Conservation (phyloP, 2,329 filamentous ascomycete species). For the Diplocarpon rosae region DNA sequence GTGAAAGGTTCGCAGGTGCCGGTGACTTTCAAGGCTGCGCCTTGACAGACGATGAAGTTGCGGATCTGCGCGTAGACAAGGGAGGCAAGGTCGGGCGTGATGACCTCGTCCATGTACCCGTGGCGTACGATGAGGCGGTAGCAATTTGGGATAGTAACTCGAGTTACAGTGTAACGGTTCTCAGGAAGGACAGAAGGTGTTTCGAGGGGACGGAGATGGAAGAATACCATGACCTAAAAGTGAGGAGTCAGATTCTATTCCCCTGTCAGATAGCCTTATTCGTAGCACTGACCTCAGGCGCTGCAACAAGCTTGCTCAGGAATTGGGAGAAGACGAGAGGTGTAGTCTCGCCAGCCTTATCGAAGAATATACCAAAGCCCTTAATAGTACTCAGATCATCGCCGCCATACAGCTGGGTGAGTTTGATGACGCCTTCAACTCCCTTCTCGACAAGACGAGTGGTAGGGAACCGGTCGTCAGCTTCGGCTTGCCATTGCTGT, state of each 20-base stretch:
- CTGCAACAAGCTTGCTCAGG: constrained; percentile 56
- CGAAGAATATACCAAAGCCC: constrained; percentile 64
- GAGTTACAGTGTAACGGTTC: constrained; percentile 35
- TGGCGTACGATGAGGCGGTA: constrained; percentile 60
- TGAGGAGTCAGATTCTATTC: background rate
- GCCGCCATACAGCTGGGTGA: constrained; percentile 31
- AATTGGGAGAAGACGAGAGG: constrained; percentile 63
- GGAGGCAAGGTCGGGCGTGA: constrained; percentile 51
- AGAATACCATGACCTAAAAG: constrained; percentile 41
- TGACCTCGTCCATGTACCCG: constrained; percentile 62
- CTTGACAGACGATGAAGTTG: constrained; percentile 32
- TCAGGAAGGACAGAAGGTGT: constrained; percentile 40
- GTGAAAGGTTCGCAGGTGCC: background rate
- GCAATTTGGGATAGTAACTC: constrained; percentile 41
- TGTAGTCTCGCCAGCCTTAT: constrained; percentile 57
- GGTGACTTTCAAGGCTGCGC: constrained; percentile 1
- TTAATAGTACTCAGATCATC: constrained; percentile 35
- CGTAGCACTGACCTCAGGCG: constrained; percentile 44
- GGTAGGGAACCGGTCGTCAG: constrained; percentile 44
- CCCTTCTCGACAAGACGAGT: constrained; percentile 31
- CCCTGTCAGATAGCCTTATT: no score
- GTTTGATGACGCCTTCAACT: constrained; percentile 29
- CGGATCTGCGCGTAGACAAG: constrained; percentile 48
- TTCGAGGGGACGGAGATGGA: constrained; percentile 56
- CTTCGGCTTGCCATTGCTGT: constrained; percentile 62